These are phyloP conservation scores for Xylaria sp. DNA, from an alignment of 2,329 filamentous ascomycete genomes.

Conservation along the genomic window DNA sequence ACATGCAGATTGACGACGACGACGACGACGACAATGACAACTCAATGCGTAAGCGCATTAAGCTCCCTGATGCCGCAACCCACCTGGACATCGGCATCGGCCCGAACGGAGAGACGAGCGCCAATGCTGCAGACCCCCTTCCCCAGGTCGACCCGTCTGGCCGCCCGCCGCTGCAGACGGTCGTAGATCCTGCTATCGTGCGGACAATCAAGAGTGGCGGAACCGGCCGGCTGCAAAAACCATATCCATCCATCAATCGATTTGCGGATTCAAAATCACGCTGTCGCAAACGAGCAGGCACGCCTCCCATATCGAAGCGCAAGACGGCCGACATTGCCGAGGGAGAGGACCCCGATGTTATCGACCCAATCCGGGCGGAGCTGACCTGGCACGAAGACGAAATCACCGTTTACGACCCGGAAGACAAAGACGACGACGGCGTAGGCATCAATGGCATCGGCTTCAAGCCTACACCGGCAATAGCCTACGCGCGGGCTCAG, in stretches of 20 bases:
- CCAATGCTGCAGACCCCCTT: conserved; percentile 14
- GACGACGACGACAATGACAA: conserved; percentile 38
- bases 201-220: conserved; percentile 15
- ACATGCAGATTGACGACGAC: conserved; percentile 38
- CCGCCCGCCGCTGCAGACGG: conserved; percentile 23
- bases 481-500: conserved; percentile 59
- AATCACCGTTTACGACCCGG: conserved; percentile 67
- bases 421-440: conserved; percentile 68
- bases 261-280: conserved; percentile 45
- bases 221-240: conserved; percentile 35
- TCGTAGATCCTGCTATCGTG: conserved; percentile 29
- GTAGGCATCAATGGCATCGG: conserved; percentile 69
- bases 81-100: conserved; percentile 5
- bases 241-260: conserved; percentile 45
- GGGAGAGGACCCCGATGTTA: conserved; percentile 43
- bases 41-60: conserved; percentile 43
- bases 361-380: conserved; percentile 59
- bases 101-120: conserved; percentile 15
- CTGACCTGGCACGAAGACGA: conserved; percentile 71
- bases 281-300: conserved; percentile 31
- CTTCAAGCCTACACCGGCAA: conserved; percentile 64
- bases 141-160: conserved; percentile 20
- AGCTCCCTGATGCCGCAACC: conserved; percentile 35
- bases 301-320: conserved; percentile 32
- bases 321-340: conserved; percentile 27